Evolutionary conservation across 768 basidiomycete species (phyloP).

Genomic region (Coprinopsis marcescibilis): DNA sequence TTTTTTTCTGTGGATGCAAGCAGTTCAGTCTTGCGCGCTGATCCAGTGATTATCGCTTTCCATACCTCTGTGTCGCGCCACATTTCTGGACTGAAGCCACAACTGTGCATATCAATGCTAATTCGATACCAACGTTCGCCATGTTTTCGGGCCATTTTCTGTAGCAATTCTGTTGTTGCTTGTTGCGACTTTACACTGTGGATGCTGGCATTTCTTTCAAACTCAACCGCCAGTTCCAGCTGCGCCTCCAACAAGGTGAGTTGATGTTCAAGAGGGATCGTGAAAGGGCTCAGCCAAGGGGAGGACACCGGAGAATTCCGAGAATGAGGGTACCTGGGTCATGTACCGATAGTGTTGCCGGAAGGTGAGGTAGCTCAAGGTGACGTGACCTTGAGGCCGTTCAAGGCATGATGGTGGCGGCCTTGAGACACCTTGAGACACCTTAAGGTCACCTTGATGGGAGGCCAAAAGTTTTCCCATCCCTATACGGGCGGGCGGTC

Average conservation of each 20-base stretch:
- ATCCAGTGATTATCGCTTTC: slow-evolving; percentile 15
- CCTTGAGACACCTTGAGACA: no score
- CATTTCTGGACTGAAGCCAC: slow-evolving; percentile 73
- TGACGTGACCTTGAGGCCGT: no score
- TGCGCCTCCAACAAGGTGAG: slow-evolving; percentile 75
- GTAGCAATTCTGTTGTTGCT: slow-evolving; percentile 62
- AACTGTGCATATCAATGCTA: slow-evolving; percentile 88
- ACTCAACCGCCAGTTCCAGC: slow-evolving; percentile 76
- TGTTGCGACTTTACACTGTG: slow-evolving; percentile 81
- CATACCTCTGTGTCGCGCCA: slow-evolving; percentile 76
- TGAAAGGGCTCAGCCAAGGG: no score
- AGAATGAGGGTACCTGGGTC: no score
- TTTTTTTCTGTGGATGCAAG: slow-evolving; percentile 51
- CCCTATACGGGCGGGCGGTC: no score
- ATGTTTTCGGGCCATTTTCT: slow-evolving; percentile 51
- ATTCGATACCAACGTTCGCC: slow-evolving; percentile 55
- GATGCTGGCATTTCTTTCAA: slow-evolving; percentile 72
- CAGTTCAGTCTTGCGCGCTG: neutral
- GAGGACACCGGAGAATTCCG: no score
- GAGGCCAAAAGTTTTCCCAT: no score
- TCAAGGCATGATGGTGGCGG: no score
- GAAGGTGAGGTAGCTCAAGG: no score
- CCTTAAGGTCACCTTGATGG: no score
- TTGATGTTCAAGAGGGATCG: slow-evolving; percentile 78
- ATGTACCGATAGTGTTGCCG: no score